Evolutionary conservation across 768 basidiomycete genomes (phyloP).

Genomic region (Leccinellum rugosiceps): DNA sequence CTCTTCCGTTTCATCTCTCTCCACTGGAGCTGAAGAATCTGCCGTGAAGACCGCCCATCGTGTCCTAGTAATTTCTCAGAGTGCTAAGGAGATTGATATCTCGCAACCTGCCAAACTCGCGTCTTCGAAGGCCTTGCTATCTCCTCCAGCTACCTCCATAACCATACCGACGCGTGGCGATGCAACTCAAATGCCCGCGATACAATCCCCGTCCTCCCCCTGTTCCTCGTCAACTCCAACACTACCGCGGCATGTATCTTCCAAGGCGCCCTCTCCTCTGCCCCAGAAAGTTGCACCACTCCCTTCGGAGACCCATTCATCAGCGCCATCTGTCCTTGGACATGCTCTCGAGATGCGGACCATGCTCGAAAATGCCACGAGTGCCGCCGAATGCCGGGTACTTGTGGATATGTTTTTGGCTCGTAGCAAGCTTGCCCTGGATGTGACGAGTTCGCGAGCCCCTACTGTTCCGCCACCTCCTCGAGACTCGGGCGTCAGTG

Average conservation of each 20-base stretch:
- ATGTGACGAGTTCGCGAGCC: conserved; percentile 28
- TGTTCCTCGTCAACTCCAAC: conserved; percentile 2
- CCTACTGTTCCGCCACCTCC: conserved; percentile 35
- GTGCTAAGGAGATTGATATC: conserved; percentile 3
- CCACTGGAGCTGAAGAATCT: conserved; percentile 5
- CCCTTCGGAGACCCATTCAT: conserved; percentile 17
- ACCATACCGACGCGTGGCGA: conserved; percentile 4
- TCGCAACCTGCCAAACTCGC: not conserved
- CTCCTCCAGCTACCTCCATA: conserved; percentile 3
- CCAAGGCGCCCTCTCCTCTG: conserved; percentile 9
- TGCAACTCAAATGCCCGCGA: not conserved
- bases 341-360: conserved; percentile 65
- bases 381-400: conserved; percentile 79
- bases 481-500: conserved; percentile 25
- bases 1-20: conserved; percentile 5
- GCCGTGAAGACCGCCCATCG: not conserved
- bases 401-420: conserved; percentile 81
- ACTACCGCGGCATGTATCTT: conserved; percentile 12
- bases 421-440: conserved; percentile 46
- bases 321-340: conserved; percentile 34
- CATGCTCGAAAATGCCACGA: conserved; percentile 64
- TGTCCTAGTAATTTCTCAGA: conserved; percentile 6
- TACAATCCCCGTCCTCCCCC: not conserved
- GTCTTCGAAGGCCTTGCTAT: conserved; percentile 2
- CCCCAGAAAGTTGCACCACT: conserved; percentile 8